phyloP scores from a whole-genome alignment of 202 grass and related monocot genomes.

The Panicum virgatum region DNA sequence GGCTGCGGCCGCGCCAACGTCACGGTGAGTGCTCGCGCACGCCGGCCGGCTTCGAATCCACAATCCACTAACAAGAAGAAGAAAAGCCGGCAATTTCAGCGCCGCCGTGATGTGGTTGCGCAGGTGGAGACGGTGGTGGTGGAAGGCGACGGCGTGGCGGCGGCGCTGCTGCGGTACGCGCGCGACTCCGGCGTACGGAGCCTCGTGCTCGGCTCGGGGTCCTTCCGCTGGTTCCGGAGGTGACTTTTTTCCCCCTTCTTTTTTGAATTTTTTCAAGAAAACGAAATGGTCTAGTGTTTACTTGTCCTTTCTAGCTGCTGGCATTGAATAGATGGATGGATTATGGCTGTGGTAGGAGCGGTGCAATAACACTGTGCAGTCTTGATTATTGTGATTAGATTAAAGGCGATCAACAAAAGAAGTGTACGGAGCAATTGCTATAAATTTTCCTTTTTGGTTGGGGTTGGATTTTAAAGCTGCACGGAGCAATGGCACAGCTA shows the following conservation, averaged over 20 bases:
- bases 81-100: no score
- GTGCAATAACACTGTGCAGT: neutral
- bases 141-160: slow-evolving; percentile 63
- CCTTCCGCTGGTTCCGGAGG: slow-evolving; percentile 58
- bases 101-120: neutral
- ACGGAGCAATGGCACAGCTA: neutral
- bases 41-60: neutral
- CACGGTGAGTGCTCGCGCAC: slow-evolving; percentile 42
- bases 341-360: neutral
- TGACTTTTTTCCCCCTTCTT: neutral
- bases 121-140: slow-evolving; percentile 71
- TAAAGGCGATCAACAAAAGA: no score
- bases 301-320: no score
- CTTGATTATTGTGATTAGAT: neutral
- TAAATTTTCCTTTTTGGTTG: slow-evolving; percentile 34
- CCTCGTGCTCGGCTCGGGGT: slow-evolving; percentile 68
- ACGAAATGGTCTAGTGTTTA: neutral
- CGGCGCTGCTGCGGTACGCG: slow-evolving; percentile 57
- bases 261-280: neutral
- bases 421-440: no score
- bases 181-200: slow-evolving; percentile 56
- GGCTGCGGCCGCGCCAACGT: slow-evolving; percentile 44
- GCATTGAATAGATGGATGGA: neutral
- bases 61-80: neutral
- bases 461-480: slow-evolving; percentile 2